phyloP scores from a whole-genome alignment of 495 filamentous ascomycete genomes.

The Aspergillus asperescens region DNA sequence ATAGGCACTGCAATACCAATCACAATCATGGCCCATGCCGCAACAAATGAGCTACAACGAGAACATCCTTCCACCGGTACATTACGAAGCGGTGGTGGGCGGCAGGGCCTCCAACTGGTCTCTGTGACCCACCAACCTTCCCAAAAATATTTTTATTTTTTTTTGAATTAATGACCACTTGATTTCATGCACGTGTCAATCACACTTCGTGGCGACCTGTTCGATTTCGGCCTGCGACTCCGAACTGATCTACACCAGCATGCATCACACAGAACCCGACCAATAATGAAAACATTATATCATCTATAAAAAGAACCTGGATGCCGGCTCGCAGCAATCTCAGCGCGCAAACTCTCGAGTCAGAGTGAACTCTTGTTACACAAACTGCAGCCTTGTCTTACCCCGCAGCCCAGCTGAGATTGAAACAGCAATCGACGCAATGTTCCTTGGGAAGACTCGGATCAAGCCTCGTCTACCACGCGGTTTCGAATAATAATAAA shows the following conservation, averaged over 20 bases:
- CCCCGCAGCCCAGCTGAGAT: background rate
- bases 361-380: background rate
- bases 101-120: slow-evolving; percentile 10
- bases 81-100: background rate
- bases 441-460: background rate
- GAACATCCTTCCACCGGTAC: slow-evolving; percentile 15
- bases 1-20: slow-evolving; percentile 36
- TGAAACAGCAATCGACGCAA: background rate
- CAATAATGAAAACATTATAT: too few relatives aligned
- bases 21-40: slow-evolving; percentile 40
- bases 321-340: background rate
- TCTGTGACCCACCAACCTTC: slow-evolving; percentile 10
- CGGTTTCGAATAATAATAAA: background rate
- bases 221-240: too few relatives aligned
- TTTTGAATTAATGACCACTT: too few relatives aligned
- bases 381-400: slow-evolving; percentile 3
- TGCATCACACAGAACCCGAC: too few relatives aligned
- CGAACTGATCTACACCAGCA: too few relatives aligned
- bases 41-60: slow-evolving; percentile 40
- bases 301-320: background rate
- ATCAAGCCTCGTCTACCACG: background rate
- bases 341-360: background rate
- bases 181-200: background rate
- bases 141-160: too few relatives aligned
- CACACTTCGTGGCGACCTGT: too few relatives aligned